Conservation (phyloP, 1,284 basidiomycete species). For the Austropuccinia psidii region DNA sequence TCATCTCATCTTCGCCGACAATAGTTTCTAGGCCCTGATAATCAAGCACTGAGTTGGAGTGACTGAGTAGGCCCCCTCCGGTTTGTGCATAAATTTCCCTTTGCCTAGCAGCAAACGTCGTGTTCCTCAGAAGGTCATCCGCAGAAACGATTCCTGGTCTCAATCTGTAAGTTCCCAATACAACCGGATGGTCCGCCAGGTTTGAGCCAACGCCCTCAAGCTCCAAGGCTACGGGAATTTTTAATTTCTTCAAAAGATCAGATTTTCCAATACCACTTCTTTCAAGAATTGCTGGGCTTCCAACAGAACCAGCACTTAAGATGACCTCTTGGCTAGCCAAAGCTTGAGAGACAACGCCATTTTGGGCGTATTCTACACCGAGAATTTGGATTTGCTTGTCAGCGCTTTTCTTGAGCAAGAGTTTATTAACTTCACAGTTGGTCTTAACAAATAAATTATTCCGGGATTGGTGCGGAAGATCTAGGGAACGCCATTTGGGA, state of each 20-base stretch:
- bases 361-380: constrained; percentile 16
- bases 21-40: constrained; percentile 11
- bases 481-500: no score
- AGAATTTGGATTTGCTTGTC: neutral
- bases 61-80: constrained; percentile 12
- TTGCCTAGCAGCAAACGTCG: constrained; percentile 12
- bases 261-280: constrained; percentile 42
- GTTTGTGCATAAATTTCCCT: neutral
- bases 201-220: constrained; percentile 40
- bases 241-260: constrained; percentile 33
- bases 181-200: constrained; percentile 39
- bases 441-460: constrained; percentile 11
- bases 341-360: constrained; percentile 1
- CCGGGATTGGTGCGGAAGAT: constrained; percentile 16
- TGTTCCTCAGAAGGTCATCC: constrained; percentile 20
- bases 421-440: constrained; percentile 1
- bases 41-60: constrained; percentile 7
- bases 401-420: constrained; percentile 8
- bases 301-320: constrained; percentile 42
- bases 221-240: constrained; percentile 37
- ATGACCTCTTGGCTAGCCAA: constrained; percentile 41
- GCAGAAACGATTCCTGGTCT: constrained; percentile 12
- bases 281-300: constrained; percentile 44
- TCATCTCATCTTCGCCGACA: neutral
- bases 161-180: constrained; percentile 8